Evolutionary conservation across 176 grass and related monocot species (phyloP), one percentile per base, ranked within the genome.

Genomic region (Pontederia crassipes): DNA sequence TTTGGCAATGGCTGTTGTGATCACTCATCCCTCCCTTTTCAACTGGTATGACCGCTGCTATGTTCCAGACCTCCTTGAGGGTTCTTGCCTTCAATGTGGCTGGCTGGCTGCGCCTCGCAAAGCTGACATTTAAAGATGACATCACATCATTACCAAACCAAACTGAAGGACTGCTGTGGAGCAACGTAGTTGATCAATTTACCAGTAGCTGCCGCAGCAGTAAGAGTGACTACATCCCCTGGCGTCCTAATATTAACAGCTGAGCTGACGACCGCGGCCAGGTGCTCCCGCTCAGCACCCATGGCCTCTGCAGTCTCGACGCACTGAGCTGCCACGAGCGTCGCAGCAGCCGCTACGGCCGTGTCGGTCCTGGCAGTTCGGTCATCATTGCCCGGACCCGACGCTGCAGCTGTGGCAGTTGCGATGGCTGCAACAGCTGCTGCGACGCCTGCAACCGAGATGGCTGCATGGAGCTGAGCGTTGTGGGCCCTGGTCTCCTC

Each of bases 181-280:
- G 11, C 6, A 51, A 26, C 1, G 48, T 9, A 65, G 12, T 50
- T 27, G 4, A 10, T 1, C 12, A 27, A 17, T 4, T 65, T 45
- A 95, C 90, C 86, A 15, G 93, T 98, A 54, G 93, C 93, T 14
- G 93, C 93, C 8, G 93, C 93, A 2, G 93, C 93, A 4, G 87
- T 98, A 67, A 98, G 75, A 29, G 87, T 98, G 47, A 73, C 78
- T 52, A 98, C 75, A 56, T 98, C 93, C 0, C 93, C 84, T 0
- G 84, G 79, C 0, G 77, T 88, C 17, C 84, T 12, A 20, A 85
- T 87, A 53, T 72, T 98, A 17, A 98, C 93, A 0, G 93, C 93
- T 0, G 93, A 98, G 12, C 64, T 84, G 8, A 98, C 71, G 8
- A 79, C 74, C 2, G 81, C 77, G 2, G 78, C 84, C 8, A 98